Evolutionary conservation across 768 basidiomycete species (phyloP), one percentile per base, ranked within the genome.

Genomic region (Termitomyces sp.): DNA sequence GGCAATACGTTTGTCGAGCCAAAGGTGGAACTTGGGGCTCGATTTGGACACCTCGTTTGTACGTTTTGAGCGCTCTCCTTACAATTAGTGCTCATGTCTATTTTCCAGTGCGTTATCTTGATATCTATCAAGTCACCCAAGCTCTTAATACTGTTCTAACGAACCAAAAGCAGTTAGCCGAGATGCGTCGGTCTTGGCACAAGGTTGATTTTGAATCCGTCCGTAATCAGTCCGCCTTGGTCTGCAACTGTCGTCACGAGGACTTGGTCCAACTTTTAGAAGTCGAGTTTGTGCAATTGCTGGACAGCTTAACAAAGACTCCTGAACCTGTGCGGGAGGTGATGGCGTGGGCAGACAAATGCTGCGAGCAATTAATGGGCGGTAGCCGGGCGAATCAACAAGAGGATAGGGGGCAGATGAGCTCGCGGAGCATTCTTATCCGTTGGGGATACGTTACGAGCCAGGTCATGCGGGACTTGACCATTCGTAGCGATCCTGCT

Each of bases 391-490:
- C 74, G 41, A 79, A 76, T 57, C 78, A 79, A 20, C 67, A 74
- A n/a, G 91, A 92, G 62, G 92, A 94, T 58, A 79, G 88, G 65
- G 78, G 85, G 58, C 84, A 86, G 16, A 85, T 93, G 87, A 92
- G 89, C 70, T 91, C 92, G 48, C 79, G 92, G 61, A 92, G 90
- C 67, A 83, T 93, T 54, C 77, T 94, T 67, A 92, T 94, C 69
- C 85, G 92, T 55, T 93, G 91, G 92, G 90, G 91, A 51, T 94
- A 94, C 72, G 92, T 94, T 67, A 93, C 92, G 18, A 90, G 88
- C 71, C 92, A 94, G 71, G 85, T 94, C 64, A 94, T 94, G 91
- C 79, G 92, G 65, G 92, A 94, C 72, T 76, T 94, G 70, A 94
- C 92, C 10, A 94, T 94, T 62, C 86, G 92, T 61, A 94, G 92